A percentile compares a stretch with the other conserved stretches of the same genome.
Evolutionary conservation across 768 basidiomycete species (phyloP).

Genomic region (Filobasidium floriforme): DNA sequence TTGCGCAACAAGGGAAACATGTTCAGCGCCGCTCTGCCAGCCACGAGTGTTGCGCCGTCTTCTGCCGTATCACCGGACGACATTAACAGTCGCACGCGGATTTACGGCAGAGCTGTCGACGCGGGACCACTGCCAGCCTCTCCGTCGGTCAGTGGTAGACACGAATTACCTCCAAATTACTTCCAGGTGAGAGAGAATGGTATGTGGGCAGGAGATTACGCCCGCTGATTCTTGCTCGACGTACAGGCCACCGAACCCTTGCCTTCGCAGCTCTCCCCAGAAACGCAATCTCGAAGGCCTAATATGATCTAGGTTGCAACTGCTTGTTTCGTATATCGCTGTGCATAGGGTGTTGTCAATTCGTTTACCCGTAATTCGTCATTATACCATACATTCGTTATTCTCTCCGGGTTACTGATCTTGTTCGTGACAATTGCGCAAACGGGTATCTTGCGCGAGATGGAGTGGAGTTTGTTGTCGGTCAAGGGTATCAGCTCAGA

Average conservation of each 20-base stretch:
- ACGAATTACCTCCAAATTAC: background rate
- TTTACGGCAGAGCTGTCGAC: background rate
- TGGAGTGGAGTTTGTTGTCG: too few species aligned
- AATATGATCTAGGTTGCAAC: conserved; percentile 1
- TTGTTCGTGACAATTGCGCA: too few species aligned
- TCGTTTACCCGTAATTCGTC: too few species aligned
- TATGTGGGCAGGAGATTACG: background rate
- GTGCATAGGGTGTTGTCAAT: too few species aligned
- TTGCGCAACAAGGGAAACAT: background rate
- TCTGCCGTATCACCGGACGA: conserved; percentile 1
- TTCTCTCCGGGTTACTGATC: background rate
- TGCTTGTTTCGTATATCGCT: too few species aligned
- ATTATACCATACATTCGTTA: background rate
- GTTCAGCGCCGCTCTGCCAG: background rate
- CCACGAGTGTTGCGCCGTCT: background rate
- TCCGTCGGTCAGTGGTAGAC: background rate
- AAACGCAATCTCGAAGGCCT: background rate
- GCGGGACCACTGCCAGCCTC: background rate
- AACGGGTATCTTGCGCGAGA: too few species aligned
- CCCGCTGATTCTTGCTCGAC: too few species aligned
- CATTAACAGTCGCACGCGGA: background rate
- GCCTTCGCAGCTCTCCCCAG: background rate
- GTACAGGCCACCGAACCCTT: background rate
- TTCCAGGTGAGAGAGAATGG: background rate
- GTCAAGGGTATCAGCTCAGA: conserved; percentile 22